phyloP scores from a whole-genome alignment of 1,139 yeast species.

The Yamadazyma epiphylla region DNA sequence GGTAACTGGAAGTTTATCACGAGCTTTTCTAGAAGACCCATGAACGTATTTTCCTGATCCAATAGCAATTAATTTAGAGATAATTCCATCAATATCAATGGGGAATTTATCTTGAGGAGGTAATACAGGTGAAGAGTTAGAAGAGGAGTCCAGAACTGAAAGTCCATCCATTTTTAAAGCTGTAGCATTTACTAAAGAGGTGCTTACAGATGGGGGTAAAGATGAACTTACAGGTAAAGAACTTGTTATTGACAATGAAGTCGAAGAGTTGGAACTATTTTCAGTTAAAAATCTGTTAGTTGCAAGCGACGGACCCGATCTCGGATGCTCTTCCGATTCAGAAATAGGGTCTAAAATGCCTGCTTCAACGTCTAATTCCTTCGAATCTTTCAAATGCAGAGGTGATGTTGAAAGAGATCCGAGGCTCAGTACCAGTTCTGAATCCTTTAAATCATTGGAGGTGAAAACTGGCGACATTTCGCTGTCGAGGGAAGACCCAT shows the following conservation, averaged over 20 bases:
- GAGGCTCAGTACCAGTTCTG: constrained; percentile 37
- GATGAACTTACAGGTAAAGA: no score
- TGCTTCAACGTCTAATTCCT: constrained; percentile 8
- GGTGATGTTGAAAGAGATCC: constrained; percentile 4
- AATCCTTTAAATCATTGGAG: constrained; percentile 28
- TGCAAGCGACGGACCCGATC: no score
- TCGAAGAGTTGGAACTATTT: no score
- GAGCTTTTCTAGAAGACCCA: constrained; percentile 20
- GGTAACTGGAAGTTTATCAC: constrained; percentile 42
- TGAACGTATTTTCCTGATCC: constrained; percentile 25
- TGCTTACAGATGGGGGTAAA: no score
- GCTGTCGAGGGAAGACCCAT: constrained; percentile 38
- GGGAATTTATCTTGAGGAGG: constrained; percentile 17
- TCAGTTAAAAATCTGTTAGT: no score
- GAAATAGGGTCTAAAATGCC: constrained; percentile 40
- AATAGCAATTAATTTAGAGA: constrained; percentile 48
- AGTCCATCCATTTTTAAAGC: no score
- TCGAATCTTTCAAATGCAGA: constrained; percentile 1
- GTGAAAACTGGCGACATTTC: constrained; percentile 42
- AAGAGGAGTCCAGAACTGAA: no score
- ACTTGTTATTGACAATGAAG: no score
- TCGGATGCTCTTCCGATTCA: no score
- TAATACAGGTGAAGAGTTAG: constrained; percentile 22
- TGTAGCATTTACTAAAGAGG: no score
- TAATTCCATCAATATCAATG: constrained; percentile 52